A percentile compares a stretch with the other conserved stretches of the same genome.
These are phyloP conservation scores for Sparassis latifolia DNA, from an alignment of 1,284 basidiomycete genomes.

Conservation along the genomic window DNA sequence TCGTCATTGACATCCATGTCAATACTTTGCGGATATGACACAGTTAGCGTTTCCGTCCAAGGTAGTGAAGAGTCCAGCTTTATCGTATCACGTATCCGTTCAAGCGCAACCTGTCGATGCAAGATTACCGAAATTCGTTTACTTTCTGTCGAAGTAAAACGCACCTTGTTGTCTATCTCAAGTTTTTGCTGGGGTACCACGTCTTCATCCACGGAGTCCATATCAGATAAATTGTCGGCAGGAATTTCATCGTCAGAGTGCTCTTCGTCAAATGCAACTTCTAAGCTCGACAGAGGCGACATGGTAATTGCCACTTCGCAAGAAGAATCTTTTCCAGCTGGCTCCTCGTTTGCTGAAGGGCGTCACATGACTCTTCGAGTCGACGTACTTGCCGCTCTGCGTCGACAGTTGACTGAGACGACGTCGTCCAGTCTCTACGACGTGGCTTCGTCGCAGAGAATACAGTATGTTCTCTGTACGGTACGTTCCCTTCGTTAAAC, in stretches of 20 bases:
- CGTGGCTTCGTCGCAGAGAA: too few species aligned
- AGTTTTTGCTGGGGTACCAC: slow-evolving; percentile 75
- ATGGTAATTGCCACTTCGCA: too few species aligned
- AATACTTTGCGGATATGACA: slow-evolving; percentile 70
- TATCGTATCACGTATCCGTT: slow-evolving; percentile 75
- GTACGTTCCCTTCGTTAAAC: too few species aligned
- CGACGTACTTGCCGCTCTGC: too few species aligned
- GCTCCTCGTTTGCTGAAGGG: too few species aligned
- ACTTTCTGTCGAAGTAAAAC: slow-evolving; percentile 14
- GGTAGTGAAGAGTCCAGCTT: slow-evolving; percentile 69
- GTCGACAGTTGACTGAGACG: too few species aligned
- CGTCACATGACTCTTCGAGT: too few species aligned
- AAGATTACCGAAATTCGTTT: not conserved
- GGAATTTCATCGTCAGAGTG: slow-evolving; percentile 36
- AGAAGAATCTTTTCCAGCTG: too few species aligned
- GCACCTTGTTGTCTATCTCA: slow-evolving; percentile 75
- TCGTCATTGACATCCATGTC: slow-evolving; percentile 84
- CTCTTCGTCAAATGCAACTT: slow-evolving; percentile 1
- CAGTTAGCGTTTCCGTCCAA: slow-evolving; percentile 82
- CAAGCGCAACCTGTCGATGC: slow-evolving; percentile 63
- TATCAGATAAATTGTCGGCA: slow-evolving; percentile 51
- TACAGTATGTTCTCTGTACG: too few species aligned
- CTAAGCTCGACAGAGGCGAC: too few species aligned
- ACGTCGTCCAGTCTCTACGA: too few species aligned
- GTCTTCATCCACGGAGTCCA: slow-evolving; percentile 72